Evolutionary conservation across 2,329 filamentous ascomycete species (phyloP), one percentile per base, ranked within the genome.

Genomic region (Fusarium multiceps): DNA sequence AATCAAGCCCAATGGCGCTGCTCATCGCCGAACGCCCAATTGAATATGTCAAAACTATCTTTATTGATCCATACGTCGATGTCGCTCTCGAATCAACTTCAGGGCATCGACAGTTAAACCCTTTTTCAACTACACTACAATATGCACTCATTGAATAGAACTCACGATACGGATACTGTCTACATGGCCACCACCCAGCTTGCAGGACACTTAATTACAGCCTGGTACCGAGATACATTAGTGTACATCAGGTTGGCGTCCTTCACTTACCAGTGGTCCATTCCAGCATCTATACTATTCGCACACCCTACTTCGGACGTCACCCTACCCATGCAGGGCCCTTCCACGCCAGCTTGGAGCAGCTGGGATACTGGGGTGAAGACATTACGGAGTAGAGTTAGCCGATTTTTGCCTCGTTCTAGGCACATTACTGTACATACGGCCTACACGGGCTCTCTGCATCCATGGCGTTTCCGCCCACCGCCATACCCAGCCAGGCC

Each of bases 401-500:
- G 48, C 59, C 32, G 28, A 40, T 34, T 28, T 64, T 49, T 23
- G 47, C 45, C 20, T 37, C 42, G 27, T 47, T 32, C 16, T 23
- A 40, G 37, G 32, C 34, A 53, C 49, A 53, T 23, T 27, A n/a
- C 48, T 51, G 48, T 49, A 50, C 27, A 40, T 49, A 50, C 27
- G 49, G 49, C 34, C 49, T 53, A 53, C 49, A 42, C 30, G 42
- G 48, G 63, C 63, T 46, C 56, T 42, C 55, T 42, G 49, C 49
- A 49, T 58, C 56, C 51, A 56, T 46, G 55, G 43, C 49, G 49
- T 53, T 53, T 53, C 49, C 49, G 37, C 63, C 63, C 63, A 64
- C 59, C 62, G 57, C 68, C 56, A 69, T 60, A 72, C 69, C 66
- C 64, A 72, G 63, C 69, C 68, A 69, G 71, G 71, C 57, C 64